Conservation (phyloP, 768 basidiomycete species). For the Dacryopinax primogenitus region DNA sequence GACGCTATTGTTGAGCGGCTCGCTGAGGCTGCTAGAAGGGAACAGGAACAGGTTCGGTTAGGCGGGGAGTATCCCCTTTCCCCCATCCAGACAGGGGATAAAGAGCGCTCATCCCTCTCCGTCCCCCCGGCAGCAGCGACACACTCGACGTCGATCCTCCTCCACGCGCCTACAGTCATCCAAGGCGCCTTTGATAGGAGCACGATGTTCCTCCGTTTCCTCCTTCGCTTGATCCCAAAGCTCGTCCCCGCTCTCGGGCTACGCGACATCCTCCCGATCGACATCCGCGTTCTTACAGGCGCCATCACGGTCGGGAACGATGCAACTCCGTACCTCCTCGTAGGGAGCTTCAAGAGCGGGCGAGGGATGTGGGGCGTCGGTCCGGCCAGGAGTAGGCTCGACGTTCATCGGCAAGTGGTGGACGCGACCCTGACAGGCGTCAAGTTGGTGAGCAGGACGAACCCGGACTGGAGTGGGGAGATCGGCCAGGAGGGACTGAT, state of each 20-base stretch:
- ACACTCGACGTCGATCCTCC: neutral
- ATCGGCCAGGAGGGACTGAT: neutral
- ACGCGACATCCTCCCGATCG: slow-evolving; percentile 75
- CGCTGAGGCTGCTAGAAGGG: slow-evolving; percentile 34
- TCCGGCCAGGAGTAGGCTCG: slow-evolving; percentile 28
- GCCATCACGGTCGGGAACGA: slow-evolving; percentile 75
- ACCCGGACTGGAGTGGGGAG: slow-evolving; percentile 7
- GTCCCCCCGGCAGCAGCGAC: neutral
- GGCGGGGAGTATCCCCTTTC: neutral
- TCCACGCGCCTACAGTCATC: neutral
- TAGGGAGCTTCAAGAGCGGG: slow-evolving; percentile 66
- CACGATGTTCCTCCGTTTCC: neutral
- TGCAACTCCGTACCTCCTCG: slow-evolving; percentile 69
- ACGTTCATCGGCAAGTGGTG: neutral
- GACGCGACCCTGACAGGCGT: neutral
- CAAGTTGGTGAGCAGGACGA: slow-evolving; percentile 4
- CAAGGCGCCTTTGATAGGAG: neutral
- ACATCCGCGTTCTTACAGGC: slow-evolving; percentile 63
- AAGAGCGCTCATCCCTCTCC: neutral
- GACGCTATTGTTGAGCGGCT: slow-evolving; percentile 75
- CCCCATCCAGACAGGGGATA: neutral
- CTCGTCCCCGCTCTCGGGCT: slow-evolving; percentile 63
- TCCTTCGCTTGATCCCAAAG: slow-evolving; percentile 29
- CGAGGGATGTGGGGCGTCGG: slow-evolving; percentile 71
- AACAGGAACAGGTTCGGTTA: slow-evolving; percentile 27